These are phyloP conservation scores for Colletotrichum tamarilloi DNA, from an alignment of 2,329 filamentous ascomycete species.

Conservation along the genomic window DNA sequence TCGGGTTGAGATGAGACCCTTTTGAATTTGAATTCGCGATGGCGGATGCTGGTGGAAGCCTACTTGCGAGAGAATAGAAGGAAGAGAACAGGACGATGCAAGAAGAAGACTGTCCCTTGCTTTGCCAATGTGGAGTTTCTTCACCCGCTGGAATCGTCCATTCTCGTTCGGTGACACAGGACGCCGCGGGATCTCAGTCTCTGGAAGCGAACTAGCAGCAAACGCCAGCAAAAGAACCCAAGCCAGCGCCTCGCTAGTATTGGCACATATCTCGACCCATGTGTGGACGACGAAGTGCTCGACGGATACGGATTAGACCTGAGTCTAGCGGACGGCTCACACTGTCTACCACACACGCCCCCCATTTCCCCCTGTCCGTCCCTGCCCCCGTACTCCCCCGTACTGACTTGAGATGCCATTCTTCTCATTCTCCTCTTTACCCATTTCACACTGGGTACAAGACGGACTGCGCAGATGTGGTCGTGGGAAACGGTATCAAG, in stretches of 20 bases:
- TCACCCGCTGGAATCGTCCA: neutral
- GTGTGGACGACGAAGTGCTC: conserved; percentile 30
- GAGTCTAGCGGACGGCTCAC: conserved; percentile 11
- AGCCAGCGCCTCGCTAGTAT: conserved; percentile 20
- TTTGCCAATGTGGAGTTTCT: neutral
- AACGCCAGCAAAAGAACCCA: conserved; percentile 11
- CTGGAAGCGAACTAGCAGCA: neutral
- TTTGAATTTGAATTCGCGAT: too few species aligned
- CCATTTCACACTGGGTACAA: conserved; percentile 8
- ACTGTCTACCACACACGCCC: neutral
- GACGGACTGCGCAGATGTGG: neutral
- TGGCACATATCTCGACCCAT: conserved; percentile 20
- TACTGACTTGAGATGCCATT: neutral
- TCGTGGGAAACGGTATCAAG: neutral
- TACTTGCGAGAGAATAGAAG: too few species aligned
- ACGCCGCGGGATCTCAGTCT: neutral
- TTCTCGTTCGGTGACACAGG: neutral
- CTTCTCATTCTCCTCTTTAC: neutral
- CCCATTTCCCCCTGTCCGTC: neutral
- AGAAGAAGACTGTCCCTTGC: neutral
- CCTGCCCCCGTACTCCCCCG: neutral
- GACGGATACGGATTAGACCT: conserved; percentile 22
- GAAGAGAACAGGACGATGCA: neutral
- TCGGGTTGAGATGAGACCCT: neutral
- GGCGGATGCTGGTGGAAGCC: neutral